Conservation (phyloP, 345 rosid species). For the Salix udensis region DNA sequence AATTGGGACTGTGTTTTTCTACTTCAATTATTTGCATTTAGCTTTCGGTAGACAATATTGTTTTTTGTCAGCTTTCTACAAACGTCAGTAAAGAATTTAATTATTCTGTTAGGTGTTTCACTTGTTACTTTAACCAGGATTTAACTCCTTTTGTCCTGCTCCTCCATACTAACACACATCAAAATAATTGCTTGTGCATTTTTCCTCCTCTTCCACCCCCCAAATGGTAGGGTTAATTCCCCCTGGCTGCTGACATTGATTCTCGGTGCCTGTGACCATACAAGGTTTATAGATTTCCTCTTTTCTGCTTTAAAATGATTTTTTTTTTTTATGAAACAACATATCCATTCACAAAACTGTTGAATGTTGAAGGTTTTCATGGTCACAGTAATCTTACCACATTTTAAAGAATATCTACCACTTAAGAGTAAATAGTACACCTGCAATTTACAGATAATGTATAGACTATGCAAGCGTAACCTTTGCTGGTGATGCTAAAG, state of each 20-base stretch:
- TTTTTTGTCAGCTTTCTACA: conserved; percentile 3
- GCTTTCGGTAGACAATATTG: too few relatives aligned
- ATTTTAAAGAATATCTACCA: neutral
- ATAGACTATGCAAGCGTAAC: neutral
- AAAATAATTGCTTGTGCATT: neutral
- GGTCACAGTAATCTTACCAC: neutral
- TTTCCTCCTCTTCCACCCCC: neutral
- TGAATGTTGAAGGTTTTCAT: neutral
- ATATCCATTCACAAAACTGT: too few relatives aligned
- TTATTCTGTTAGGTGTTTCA: neutral
- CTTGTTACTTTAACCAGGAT: neutral
- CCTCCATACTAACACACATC: neutral
- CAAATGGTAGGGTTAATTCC: neutral
- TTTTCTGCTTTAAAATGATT: neutral
- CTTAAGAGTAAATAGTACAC: neutral
- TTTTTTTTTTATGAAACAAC: neutral
- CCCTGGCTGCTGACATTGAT: neutral
- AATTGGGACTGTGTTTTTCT: neutral
- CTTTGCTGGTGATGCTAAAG: neutral
- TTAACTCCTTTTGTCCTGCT: neutral
- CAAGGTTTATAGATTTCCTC: too few relatives aligned
- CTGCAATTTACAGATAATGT: neutral
- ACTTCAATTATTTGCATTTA: too few relatives aligned
- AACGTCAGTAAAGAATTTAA: neutral
- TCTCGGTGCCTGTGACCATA: neutral